These are phyloP conservation scores for Megacollybia platyphylla DNA, from an alignment of 1,284 basidiomycete species.

Conservation along the genomic window DNA sequence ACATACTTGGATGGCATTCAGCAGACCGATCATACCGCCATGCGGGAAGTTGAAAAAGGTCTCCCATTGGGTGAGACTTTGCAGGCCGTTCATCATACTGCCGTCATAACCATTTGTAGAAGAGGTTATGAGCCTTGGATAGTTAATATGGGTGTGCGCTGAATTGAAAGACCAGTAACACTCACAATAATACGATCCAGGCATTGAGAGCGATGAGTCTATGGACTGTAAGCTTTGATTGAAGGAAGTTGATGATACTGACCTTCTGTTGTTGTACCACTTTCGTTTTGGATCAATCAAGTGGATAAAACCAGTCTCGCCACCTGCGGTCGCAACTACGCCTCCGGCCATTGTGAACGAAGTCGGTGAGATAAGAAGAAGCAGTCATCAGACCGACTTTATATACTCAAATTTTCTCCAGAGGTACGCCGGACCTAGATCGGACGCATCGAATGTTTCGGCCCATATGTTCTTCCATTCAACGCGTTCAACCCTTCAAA, in stretches of 20 bases:
- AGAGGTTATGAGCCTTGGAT: slow-evolving; percentile 56
- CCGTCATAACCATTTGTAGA: slow-evolving; percentile 71
- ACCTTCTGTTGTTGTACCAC: slow-evolving; percentile 67
- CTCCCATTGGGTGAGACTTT: slow-evolving; percentile 50
- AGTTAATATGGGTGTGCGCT: not conserved
- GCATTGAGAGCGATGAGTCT: not conserved
- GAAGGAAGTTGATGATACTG: slow-evolving; percentile 8
- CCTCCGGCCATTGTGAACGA: slow-evolving; percentile 13
- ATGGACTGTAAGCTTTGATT: not conserved
- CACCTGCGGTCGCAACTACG: slow-evolving; percentile 31
- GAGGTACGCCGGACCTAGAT: too few species aligned
- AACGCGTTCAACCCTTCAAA: too few species aligned
- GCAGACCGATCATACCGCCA: slow-evolving; percentile 47
- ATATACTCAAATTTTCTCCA: too few species aligned
- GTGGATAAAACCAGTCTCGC: slow-evolving; percentile 30
- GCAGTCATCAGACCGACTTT: too few species aligned
- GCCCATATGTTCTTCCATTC: too few species aligned
- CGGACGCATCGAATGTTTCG: too few species aligned
- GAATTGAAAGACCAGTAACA: slow-evolving; percentile 3
- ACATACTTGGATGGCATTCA: slow-evolving; percentile 65
- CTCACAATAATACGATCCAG: not conserved
- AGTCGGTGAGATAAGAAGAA: too few species aligned
- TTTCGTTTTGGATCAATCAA: slow-evolving; percentile 51
- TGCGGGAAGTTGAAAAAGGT: slow-evolving; percentile 42
- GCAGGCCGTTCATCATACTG: slow-evolving; percentile 68